These are phyloP conservation scores for Amyloporia xantha DNA, from an alignment of 768 basidiomycete genomes.

Conservation along the genomic window DNA sequence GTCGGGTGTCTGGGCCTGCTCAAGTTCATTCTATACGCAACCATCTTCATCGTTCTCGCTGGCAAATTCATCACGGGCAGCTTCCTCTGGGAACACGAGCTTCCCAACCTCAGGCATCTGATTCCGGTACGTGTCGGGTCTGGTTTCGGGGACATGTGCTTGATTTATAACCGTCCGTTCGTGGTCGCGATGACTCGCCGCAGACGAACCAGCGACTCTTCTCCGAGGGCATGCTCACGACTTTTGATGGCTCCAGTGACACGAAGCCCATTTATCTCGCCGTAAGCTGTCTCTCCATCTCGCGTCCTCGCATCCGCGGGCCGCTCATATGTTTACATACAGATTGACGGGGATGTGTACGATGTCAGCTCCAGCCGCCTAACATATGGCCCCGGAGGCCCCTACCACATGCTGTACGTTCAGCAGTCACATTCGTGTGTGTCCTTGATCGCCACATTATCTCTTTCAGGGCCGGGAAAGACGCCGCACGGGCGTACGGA, in stretches of 20 bases:
- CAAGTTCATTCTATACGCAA: slow-evolving; percentile 57
- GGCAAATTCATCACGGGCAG: slow-evolving; percentile 87
- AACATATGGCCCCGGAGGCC: slow-evolving; percentile 83
- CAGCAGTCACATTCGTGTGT: background rate
- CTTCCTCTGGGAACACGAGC: slow-evolving; percentile 69
- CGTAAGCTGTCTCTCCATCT: slow-evolving; percentile 34
- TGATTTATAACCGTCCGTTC: background rate
- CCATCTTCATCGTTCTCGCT: slow-evolving; percentile 49
- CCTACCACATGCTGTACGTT: slow-evolving; percentile 58
- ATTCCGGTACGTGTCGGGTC: slow-evolving; percentile 15
- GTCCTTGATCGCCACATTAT: slow-evolving; percentile 10
- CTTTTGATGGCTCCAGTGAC: slow-evolving; percentile 64
- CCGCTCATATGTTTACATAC: slow-evolving; percentile 8
- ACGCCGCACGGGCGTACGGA: slow-evolving; percentile 88
- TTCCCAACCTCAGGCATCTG: slow-evolving; percentile 17
- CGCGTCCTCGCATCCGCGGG: slow-evolving; percentile 7
- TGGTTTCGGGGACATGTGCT: background rate
- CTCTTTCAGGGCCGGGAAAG: slow-evolving; percentile 59
- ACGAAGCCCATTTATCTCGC: slow-evolving; percentile 78
- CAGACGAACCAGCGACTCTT: slow-evolving; percentile 63
- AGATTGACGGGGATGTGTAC: slow-evolving; percentile 92
- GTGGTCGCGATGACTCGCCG: slow-evolving; percentile 4
- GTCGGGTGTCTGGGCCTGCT: slow-evolving; percentile 58
- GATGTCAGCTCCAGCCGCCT: slow-evolving; percentile 78
- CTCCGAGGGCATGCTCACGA: slow-evolving; percentile 60